Evolutionary conservation across 306 rosid species (phyloP).

Genomic region (Lagenaria siceraria): DNA sequence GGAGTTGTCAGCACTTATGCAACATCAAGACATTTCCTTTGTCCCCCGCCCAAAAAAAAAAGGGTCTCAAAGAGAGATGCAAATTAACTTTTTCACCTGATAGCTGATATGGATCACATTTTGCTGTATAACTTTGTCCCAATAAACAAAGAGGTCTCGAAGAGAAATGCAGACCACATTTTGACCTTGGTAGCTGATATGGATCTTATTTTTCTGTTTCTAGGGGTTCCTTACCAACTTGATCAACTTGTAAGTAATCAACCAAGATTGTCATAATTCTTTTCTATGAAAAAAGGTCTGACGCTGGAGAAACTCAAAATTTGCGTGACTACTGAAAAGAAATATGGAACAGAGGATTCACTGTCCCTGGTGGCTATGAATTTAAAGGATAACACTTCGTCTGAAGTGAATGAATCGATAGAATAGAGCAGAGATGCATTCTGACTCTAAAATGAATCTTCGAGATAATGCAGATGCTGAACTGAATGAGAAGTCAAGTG

Average conservation of each 20-base stretch:
- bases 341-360: conserved; percentile 29
- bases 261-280: conserved; percentile 62
- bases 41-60: background rate
- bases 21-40: background rate
- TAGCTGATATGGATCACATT: background rate
- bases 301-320: conserved; percentile 19
- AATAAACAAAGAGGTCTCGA: background rate
- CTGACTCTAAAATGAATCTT: conserved; percentile 22
- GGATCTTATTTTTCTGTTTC: background rate
- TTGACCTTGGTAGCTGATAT: background rate
- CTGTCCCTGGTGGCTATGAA: conserved; percentile 15
- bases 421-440: conserved; percentile 15
- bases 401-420: conserved; percentile 20
- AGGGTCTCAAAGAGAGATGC: background rate
- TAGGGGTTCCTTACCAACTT: conserved; percentile 84
- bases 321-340: conserved; percentile 19
- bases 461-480: conserved; percentile 20
- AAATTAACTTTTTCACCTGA: background rate
- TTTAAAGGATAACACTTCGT: conserved; percentile 20
- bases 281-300: conserved; percentile 33
- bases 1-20: background rate
- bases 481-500: background rate
- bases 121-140: background rate
- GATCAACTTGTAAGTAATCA: conserved; percentile 56
- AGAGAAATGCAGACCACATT: background rate